phyloP scores from a whole-genome alignment of 2,329 filamentous ascomycete species.

The Calonectria leucothoes region DNA sequence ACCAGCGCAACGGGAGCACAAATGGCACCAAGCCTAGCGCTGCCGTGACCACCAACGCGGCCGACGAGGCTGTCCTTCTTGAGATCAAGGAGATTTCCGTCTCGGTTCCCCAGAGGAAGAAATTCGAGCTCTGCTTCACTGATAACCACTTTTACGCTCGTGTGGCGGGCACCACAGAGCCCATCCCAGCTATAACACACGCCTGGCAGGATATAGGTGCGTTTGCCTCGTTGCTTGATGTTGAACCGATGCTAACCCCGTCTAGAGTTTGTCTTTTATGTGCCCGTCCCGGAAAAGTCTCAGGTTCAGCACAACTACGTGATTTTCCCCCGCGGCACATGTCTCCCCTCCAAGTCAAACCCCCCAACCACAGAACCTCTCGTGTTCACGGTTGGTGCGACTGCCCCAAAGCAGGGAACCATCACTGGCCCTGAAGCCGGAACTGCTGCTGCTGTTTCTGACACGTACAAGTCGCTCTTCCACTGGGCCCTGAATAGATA shows the following conservation, averaged over 20 bases:
- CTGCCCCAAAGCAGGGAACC: conserved; percentile 69
- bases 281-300: conserved; percentile 73
- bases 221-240: conserved; percentile 25
- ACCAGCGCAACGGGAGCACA: conserved; percentile 38
- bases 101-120: conserved; percentile 76
- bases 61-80: conserved; percentile 64
- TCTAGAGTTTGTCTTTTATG: conserved; percentile 71
- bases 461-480: conserved; percentile 69
- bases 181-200: conserved; percentile 66
- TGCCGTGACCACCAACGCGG: conserved; percentile 50
- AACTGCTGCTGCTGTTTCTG: conserved; percentile 65
- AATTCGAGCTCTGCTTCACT: conserved; percentile 74
- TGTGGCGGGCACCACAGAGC: conserved; percentile 61
- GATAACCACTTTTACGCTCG: conserved; percentile 69
- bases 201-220: conserved; percentile 72
- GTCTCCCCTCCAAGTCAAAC: conserved; percentile 61
- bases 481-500: conserved; percentile 69
- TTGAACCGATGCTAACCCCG: conserved; percentile 20
- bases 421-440: conserved; percentile 63
- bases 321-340: conserved; percentile 68
- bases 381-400: conserved; percentile 72
- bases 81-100: conserved; percentile 75
- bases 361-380: conserved; percentile 65
- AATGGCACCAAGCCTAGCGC: conserved; percentile 30
- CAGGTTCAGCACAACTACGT: conserved; percentile 76